phyloP scores from a whole-genome alignment of 148 eudicot genomes.

The Arbutus unedo region DNA sequence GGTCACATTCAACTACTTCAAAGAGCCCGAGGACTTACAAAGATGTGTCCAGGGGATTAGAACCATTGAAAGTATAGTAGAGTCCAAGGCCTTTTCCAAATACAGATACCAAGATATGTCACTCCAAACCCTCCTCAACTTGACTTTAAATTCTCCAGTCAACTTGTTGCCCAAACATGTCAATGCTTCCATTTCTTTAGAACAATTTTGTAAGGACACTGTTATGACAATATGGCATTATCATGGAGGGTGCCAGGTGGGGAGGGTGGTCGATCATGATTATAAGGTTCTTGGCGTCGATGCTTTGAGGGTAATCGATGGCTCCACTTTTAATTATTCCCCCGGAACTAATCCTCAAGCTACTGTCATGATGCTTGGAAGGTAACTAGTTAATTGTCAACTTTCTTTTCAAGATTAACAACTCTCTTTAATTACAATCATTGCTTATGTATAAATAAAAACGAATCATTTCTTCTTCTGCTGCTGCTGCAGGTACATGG shows the following conservation, averaged over 20 bases:
- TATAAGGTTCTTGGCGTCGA: slow-evolving; percentile 64
- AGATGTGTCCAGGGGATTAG: slow-evolving; percentile 63
- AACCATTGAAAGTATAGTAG: slow-evolving; percentile 48
- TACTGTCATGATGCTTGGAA: slow-evolving; percentile 87
- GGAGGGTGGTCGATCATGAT: slow-evolving; percentile 54
- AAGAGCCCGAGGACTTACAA: slow-evolving; percentile 59
- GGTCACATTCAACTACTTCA: slow-evolving; percentile 85
- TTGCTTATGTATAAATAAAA: background rate
- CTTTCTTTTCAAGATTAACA: background rate
- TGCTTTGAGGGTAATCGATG: slow-evolving; percentile 60
- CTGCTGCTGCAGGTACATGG: slow-evolving; percentile 63
- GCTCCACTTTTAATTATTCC: slow-evolving; percentile 65
- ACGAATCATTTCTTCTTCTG: background rate
- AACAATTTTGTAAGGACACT: slow-evolving; percentile 69
- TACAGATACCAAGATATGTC: slow-evolving; percentile 40
- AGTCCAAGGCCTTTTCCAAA: slow-evolving; percentile 47
- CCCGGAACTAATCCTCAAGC: slow-evolving; percentile 95
- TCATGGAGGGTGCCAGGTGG: slow-evolving; percentile 72
- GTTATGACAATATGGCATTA: slow-evolving; percentile 88
- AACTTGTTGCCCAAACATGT: slow-evolving; percentile 59
- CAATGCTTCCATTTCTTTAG: slow-evolving; percentile 42
- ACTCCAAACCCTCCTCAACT: slow-evolving; percentile 40
- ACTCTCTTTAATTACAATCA: background rate
- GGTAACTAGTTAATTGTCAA: slow-evolving; percentile 31
- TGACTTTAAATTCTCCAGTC: slow-evolving; percentile 48